Base-by-base conservation (phyloP, 768 basidiomycete genomes). In the Agrocybe chaxingu region DNA sequence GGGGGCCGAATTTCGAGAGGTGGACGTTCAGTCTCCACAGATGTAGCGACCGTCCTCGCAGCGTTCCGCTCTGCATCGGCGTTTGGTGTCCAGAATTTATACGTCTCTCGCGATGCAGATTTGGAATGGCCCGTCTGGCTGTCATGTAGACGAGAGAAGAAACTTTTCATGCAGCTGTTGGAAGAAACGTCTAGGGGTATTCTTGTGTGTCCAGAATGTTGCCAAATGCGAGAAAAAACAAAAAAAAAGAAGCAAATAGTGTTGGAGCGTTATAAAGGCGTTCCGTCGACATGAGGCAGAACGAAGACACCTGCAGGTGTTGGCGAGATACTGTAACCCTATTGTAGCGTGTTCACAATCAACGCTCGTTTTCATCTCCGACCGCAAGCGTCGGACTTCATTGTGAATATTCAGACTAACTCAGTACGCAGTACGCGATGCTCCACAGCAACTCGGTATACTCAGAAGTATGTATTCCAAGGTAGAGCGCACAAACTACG, bases 251-350 rank as follows among this genome's bases (percentile, higher is more conserved):
- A 47, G 50, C 47, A 52, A 56, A 58, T 53, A 61, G 52, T 55
- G 56, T 61, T 56, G 54, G 57, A 62, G 56, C 61, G 57, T 57
- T 62, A 64, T 64, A 62, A 57, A 47, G 63, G 57, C 52, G 58
- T 60, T 65, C 69, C 61, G 70, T 69, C 70, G 74, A 80, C 83
- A 85, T 83, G 83, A 85, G 83, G 82, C 80, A 53, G 64, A 70
- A 63, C 53, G 57, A 57, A 60, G 56, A 53, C 57, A 57, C 61
- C 53, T 55, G 56, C 56, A 13, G 43, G 42, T 47, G 24, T 45
- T 24, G 24, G 24, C 24, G 3, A 24, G 24, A 24, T 24, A 5
- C 24, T 24, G 24, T 24, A 24, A 16, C 24, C 24, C 24, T 24
- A 24, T 24, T 24, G 24, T 24, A 24, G 24, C 24, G 5, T 24